Conservation (phyloP, 176 grass and related monocot species). For the Aechmea fasciata region DNA sequence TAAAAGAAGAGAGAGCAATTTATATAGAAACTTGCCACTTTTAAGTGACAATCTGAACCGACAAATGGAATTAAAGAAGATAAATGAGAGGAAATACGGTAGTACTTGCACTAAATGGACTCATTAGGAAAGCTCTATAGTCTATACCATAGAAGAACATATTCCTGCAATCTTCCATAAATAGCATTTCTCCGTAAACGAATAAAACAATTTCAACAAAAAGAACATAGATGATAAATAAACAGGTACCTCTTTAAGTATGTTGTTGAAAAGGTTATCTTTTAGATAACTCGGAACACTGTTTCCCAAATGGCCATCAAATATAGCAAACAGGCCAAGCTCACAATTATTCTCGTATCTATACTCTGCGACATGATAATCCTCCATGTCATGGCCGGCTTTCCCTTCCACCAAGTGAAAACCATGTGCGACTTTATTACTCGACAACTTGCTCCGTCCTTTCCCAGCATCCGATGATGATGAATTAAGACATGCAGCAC, state of each 20-base stretch:
- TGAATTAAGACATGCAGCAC: constrained; percentile 59
- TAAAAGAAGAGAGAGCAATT: neutral
- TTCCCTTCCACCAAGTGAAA: constrained; percentile 98
- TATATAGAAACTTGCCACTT: neutral
- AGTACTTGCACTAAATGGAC: too few relatives aligned
- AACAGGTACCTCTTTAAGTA: constrained; percentile 57
- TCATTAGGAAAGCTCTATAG: too few relatives aligned
- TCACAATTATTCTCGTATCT: constrained; percentile 69
- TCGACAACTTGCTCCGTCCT: constrained; percentile 80
- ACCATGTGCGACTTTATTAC: constrained; percentile 80
- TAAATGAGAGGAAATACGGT: too few relatives aligned
- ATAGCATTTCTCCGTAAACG: neutral
- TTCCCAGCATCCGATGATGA: constrained; percentile 72
- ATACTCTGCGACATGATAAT: constrained; percentile 90
- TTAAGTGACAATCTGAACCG: too few relatives aligned
- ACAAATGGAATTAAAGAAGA: too few relatives aligned
- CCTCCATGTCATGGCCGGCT: constrained; percentile 98
- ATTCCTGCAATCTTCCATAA: too few relatives aligned
- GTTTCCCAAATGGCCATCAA: constrained; percentile 92
- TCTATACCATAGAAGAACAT: too few relatives aligned
- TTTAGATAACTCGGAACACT: constrained; percentile 82
- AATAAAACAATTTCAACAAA: neutral
- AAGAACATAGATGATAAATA: constrained; percentile 6
- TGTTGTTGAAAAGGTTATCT: constrained; percentile 85
- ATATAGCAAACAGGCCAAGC: constrained; percentile 94